Evolutionary conservation across 345 rosid species (phyloP).

Genomic region (Eucalyptus fibrosa): DNA sequence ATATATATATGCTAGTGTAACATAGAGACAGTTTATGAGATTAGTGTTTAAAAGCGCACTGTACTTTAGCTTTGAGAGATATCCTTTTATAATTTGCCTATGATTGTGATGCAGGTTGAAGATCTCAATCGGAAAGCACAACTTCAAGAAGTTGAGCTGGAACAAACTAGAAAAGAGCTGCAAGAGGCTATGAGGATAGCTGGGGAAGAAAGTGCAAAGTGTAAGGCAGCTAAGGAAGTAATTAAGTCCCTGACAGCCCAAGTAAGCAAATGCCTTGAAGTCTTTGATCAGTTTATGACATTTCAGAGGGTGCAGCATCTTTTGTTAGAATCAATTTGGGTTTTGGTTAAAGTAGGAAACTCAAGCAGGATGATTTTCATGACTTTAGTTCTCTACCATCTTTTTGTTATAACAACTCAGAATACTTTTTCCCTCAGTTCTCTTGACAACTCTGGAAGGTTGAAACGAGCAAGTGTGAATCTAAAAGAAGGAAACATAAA

Average conservation of each 20-base stretch:
- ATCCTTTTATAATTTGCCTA: not conserved
- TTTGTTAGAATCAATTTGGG: not conserved
- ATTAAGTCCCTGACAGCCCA: slow-evolving; percentile 70
- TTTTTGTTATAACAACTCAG: not conserved
- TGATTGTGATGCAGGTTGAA: slow-evolving; percentile 28
- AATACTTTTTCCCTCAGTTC: not conserved
- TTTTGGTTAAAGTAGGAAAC: not conserved
- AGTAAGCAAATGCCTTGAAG: slow-evolving; percentile 11
- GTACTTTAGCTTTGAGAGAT: not conserved
- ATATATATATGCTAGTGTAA: not conserved
- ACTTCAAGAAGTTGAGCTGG: slow-evolving; percentile 59
- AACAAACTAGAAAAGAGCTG: slow-evolving; percentile 41
- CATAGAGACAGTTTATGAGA: not conserved
- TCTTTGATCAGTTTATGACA: not conserved
- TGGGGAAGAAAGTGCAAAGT: slow-evolving; percentile 60
- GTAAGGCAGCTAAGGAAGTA: slow-evolving; percentile 77
- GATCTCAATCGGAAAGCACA: slow-evolving; percentile 46
- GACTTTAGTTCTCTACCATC: not conserved
- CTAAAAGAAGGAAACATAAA: not conserved
- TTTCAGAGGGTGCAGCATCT: not conserved
- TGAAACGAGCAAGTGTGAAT: not conserved
- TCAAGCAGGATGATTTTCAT: not conserved
- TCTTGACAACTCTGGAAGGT: not conserved
- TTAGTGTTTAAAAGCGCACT: not conserved
- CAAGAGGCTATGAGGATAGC: slow-evolving; percentile 55